Evolutionary conservation across 805 yeast species (phyloP).

Genomic region (Candida ovalis): DNA sequence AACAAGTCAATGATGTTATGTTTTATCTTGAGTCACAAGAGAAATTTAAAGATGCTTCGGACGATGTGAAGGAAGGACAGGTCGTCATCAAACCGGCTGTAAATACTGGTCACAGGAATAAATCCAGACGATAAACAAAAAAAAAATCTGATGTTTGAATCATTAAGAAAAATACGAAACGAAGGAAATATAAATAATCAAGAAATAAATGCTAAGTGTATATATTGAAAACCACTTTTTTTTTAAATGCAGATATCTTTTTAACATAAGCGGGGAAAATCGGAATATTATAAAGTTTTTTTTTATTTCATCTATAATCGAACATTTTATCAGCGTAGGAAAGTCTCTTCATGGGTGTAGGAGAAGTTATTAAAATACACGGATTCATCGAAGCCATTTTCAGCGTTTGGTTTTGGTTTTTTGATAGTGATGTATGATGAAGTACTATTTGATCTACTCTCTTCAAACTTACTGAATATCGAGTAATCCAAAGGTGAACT

Average conservation of each 20-base stretch:
- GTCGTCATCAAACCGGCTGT: conserved; percentile 39
- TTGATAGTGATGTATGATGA: conserved; percentile 31
- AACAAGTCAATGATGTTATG: conserved; percentile 75
- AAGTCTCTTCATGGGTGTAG: conserved; percentile 25
- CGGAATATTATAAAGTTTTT: not conserved
- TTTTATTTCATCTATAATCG: not conserved
- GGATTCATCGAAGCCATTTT: conserved; percentile 26
- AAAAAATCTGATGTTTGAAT: no score
- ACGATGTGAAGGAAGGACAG: conserved; percentile 71
- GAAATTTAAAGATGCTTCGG: conserved; percentile 65
- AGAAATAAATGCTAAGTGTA: not conserved
- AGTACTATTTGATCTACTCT: conserved; percentile 30
- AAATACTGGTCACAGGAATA: not conserved
- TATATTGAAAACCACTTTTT: not conserved
- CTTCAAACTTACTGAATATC: conserved; percentile 27
- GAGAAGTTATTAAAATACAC: conserved; percentile 33
- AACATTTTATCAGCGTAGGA: conserved; percentile 3
- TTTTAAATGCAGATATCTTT: not conserved
- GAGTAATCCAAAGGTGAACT: conserved; percentile 29
- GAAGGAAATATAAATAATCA: not conserved
- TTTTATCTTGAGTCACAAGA: conserved; percentile 70
- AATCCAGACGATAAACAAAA: not conserved
- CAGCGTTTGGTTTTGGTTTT: conserved; percentile 22
- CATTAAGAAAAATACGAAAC: no score
- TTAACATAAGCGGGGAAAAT: not conserved